A percentile compares a stretch with the other conserved stretches of the same genome.
These are phyloP conservation scores for Penstemon eatonii DNA, from an alignment of 257 asterid genomes.

Conservation along the genomic window DNA sequence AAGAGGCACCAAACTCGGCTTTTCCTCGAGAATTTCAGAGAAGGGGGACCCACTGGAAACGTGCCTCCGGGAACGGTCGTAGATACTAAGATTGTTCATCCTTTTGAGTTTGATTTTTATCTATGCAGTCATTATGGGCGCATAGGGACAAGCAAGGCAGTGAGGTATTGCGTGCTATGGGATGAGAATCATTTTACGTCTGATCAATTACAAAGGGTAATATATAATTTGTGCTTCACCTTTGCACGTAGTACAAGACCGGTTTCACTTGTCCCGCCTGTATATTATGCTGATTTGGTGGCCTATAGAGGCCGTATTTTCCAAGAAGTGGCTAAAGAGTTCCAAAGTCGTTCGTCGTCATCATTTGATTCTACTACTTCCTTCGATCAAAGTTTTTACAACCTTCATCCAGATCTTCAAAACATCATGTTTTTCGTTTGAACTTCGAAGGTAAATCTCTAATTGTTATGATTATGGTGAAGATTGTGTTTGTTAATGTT, in stretches of 20 bases:
- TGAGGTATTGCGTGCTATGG: conserved; percentile 51
- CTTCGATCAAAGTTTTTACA: conserved; percentile 40
- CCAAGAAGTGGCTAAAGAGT: conserved; percentile 63
- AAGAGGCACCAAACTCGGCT: conserved; percentile 71
- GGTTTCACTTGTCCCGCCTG: conserved; percentile 71
- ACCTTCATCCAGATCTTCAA: conserved; percentile 49
- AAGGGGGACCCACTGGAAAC: conserved; percentile 39
- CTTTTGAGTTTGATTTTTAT: conserved; percentile 66
- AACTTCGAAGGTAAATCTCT: neutral
- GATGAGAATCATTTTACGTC: conserved; percentile 54
- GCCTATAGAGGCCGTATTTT: conserved; percentile 68
- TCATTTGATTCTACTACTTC: conserved; percentile 32
- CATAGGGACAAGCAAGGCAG: conserved; percentile 74
- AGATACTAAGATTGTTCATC: conserved; percentile 61
- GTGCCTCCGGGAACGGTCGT: conserved; percentile 77
- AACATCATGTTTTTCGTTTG: conserved; percentile 61
- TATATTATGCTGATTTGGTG: conserved; percentile 69
- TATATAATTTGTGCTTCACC: conserved; percentile 63
- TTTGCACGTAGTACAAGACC: conserved; percentile 69
- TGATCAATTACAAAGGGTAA: conserved; percentile 49
- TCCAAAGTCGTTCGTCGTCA: conserved; percentile 23
- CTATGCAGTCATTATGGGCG: conserved; percentile 74
- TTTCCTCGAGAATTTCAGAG: conserved; percentile 35
- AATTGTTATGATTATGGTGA: neutral
- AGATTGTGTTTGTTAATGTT: conserved; percentile 5